Percentiles rank a stretch among this genome's conserved stretches.
Evolutionary conservation across 2,329 filamentous ascomycete species (phyloP).

Genomic region (Pseudogymnoascus sp.): DNA sequence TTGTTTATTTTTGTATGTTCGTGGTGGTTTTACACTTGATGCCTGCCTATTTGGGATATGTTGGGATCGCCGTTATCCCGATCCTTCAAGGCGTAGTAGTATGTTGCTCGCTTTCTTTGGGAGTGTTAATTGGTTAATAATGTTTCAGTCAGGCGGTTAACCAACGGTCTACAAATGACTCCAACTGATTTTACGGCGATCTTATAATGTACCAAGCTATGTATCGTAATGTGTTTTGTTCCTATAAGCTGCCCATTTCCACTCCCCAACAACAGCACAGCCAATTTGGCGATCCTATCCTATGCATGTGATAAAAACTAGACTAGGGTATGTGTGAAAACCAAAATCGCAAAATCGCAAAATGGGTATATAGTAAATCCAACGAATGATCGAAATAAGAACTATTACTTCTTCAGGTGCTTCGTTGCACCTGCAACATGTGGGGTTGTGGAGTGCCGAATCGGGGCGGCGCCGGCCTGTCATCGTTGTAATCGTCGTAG

Average conservation of each 20-base stretch:
- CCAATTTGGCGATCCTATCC: neutral
- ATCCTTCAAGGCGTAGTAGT: neutral
- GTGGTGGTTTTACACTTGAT: too few species aligned
- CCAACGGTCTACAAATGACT: neutral
- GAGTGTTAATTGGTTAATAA: neutral
- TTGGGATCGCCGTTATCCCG: neutral
- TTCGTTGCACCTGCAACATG: neutral
- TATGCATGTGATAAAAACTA: neutral
- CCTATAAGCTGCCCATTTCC: neutral
- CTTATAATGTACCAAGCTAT: neutral
- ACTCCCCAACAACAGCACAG: neutral
- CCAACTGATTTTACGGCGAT: neutral
- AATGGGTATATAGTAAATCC: conserved; percentile 5
- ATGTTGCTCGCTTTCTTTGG: neutral
- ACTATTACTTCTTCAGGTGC: neutral
- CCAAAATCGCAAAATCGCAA: neutral
- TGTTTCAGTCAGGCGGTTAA: neutral
- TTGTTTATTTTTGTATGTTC: too few species aligned
- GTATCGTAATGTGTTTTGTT: neutral
- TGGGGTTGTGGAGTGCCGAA: neutral
- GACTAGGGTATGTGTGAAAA: neutral
- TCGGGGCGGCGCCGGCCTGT: neutral
- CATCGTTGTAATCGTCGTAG: neutral
- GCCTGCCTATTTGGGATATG: neutral
- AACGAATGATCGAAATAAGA: neutral